Conservation (phyloP, 2,329 filamentous ascomycete genomes). For the Zarea fungicola region DNA sequence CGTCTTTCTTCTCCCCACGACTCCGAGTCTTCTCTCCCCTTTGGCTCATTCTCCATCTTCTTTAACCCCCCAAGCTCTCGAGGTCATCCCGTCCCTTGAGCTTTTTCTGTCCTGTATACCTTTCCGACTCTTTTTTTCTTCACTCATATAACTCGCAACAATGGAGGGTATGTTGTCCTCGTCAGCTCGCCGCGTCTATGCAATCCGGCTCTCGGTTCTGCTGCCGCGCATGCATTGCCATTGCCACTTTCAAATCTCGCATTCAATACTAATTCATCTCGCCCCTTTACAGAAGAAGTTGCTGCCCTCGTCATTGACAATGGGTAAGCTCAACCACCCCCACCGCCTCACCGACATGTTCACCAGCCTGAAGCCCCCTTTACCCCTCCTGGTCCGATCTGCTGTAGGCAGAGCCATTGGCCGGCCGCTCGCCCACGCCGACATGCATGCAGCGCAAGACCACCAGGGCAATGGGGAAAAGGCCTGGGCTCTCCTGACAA, state of each 20-base stretch:
- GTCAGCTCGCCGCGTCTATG: constrained; percentile 24
- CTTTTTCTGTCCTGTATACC: constrained; percentile 18
- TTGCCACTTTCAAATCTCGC: constrained; percentile 12
- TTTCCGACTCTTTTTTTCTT: constrained; percentile 13
- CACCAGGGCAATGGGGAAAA: background rate
- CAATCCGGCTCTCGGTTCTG: constrained; percentile 16
- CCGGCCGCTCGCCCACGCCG: constrained; percentile 2
- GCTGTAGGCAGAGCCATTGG: constrained; percentile 5
- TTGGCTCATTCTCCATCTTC: constrained; percentile 16
- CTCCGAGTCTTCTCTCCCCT: constrained; percentile 11
- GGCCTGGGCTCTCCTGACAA: background rate
- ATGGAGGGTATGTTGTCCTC: constrained; percentile 48
- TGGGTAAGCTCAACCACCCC: constrained; percentile 73
- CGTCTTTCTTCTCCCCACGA: constrained; percentile 9
- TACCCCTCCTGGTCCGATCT: constrained; percentile 17
- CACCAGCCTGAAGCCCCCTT: constrained; percentile 15
- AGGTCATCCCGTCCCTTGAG: constrained; percentile 21
- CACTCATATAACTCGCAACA: constrained; percentile 40
- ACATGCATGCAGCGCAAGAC: background rate
- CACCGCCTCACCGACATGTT: constrained; percentile 32
- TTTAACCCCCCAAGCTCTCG: constrained; percentile 14
- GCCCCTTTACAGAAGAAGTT: constrained; percentile 80
- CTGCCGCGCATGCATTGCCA: constrained; percentile 17
- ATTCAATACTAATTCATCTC: constrained; percentile 37
- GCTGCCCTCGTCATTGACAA: constrained; percentile 99